Evolutionary conservation across 2,329 filamentous ascomycete genomes (phyloP).

Genomic region (Diplodia sapinea): DNA sequence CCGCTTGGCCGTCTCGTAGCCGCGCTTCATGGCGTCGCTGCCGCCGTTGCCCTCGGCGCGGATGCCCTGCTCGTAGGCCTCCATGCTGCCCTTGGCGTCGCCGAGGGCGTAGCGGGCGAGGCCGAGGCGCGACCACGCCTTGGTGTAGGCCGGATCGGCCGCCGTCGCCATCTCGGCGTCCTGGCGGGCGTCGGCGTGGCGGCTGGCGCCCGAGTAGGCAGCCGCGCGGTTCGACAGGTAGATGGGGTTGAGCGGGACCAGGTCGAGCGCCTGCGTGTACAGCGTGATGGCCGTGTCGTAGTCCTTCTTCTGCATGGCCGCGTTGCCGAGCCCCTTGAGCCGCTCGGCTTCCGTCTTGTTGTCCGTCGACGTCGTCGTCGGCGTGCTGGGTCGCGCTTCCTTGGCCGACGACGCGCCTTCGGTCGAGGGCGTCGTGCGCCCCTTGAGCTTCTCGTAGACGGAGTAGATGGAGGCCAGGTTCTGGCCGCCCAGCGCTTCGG

Average conservation of each 20-base stretch:
- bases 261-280: conserved; percentile 84
- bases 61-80: conserved; percentile 92
- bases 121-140: conserved; percentile 93
- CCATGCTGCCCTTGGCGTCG: conserved; percentile 89
- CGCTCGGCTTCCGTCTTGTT: conserved; percentile 79
- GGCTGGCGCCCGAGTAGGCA: conserved; percentile 81
- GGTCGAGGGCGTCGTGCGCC: conserved; percentile 60
- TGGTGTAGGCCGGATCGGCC: conserved; percentile 91
- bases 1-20: conserved; percentile 89
- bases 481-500: conserved; percentile 81
- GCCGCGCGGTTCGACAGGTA: conserved; percentile 98
- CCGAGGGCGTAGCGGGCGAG: conserved; percentile 90
- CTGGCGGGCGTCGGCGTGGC: conserved; percentile 81
- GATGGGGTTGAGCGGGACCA: conserved; percentile 87
- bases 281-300: conserved; percentile 80
- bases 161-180: conserved; percentile 91
- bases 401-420: conserved; percentile 50
- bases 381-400: conserved; percentile 50
- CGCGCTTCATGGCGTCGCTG: conserved; percentile 96
- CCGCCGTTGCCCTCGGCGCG: conserved; percentile 92
- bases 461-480: conserved; percentile 89
- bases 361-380: conserved; percentile 44
- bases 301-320: conserved; percentile 93
- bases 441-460: conserved; percentile 94
- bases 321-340: conserved; percentile 89